A percentile compares a stretch with the other conserved stretches of the same genome.
These are phyloP conservation scores for Pulveroboletus sp. DNA, from an alignment of 768 basidiomycete genomes.

Conservation along the genomic window DNA sequence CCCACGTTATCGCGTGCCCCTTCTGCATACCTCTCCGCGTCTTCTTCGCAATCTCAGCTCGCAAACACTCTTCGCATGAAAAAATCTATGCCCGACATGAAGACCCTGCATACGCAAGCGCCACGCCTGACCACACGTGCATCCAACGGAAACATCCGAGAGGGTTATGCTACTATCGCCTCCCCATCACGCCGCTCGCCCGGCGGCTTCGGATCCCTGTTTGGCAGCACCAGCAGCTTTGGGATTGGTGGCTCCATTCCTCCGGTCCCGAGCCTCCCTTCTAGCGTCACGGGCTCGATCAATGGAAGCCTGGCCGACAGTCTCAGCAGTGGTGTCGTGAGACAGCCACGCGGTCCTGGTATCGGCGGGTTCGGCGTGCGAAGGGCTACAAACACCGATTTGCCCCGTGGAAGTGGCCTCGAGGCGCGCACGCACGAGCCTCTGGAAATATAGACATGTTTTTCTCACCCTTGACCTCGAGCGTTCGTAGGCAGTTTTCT, in stretches of 20 bases:
- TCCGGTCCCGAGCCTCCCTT: slow-evolving; percentile 77
- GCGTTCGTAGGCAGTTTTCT: slow-evolving; percentile 14
- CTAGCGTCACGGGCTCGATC: slow-evolving; percentile 44
- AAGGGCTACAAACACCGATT: slow-evolving; percentile 35
- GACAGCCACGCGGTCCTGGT: slow-evolving; percentile 85
- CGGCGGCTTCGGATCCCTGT: slow-evolving; percentile 69
- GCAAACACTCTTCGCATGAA: slow-evolving; percentile 74
- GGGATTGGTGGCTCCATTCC: slow-evolving; percentile 49
- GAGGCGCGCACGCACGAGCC: slow-evolving; percentile 87
- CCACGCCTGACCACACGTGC: slow-evolving; percentile 77
- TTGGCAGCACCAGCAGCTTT: slow-evolving; percentile 47
- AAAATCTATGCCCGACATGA: slow-evolving; percentile 99
- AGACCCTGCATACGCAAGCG: slow-evolving; percentile 75
- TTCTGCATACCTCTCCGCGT: slow-evolving; percentile 71
- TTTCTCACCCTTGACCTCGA: neutral
- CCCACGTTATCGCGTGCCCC: slow-evolving; percentile 75
- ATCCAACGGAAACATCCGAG: slow-evolving; percentile 86
- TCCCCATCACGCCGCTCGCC: slow-evolving; percentile 77
- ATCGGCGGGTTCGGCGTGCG: slow-evolving; percentile 69
- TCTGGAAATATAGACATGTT: slow-evolving; percentile 62
- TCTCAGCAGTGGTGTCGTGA: slow-evolving; percentile 53
- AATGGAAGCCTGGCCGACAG: slow-evolving; percentile 44
- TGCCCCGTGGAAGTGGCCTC: slow-evolving; percentile 60
- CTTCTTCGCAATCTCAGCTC: slow-evolving; percentile 42
- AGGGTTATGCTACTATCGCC: slow-evolving; percentile 83